These are phyloP conservation scores for Pseudogymnoascus sp. DNA, from an alignment of 2,329 filamentous ascomycete species.

Conservation along the genomic window DNA sequence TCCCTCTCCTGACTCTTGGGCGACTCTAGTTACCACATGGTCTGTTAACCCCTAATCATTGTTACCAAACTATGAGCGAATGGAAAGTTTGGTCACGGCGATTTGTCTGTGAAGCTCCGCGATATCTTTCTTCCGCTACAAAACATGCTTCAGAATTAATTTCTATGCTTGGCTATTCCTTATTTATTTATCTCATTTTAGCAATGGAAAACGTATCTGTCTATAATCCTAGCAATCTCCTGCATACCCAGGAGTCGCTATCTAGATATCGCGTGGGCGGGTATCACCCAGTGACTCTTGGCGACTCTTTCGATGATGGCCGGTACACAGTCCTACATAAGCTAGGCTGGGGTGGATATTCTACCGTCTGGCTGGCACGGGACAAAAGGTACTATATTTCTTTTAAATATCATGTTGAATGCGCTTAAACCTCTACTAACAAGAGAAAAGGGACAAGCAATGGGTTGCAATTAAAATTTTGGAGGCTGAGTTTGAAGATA, in stretches of 20 bases:
- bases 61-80: too few species aligned
- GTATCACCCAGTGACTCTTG: constrained; percentile 35
- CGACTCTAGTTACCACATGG: too few species aligned
- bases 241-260: constrained; percentile 23
- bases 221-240: constrained; percentile 21
- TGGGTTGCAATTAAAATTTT: constrained; percentile 15
- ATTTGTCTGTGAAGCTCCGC: too few species aligned
- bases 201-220: constrained; percentile 20
- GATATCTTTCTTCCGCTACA: too few species aligned
- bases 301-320: constrained; percentile 33
- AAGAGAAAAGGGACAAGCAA: background rate
- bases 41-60: too few species aligned
- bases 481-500: background rate
- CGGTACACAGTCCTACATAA: constrained; percentile 38
- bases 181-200: background rate
- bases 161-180: too few species aligned
- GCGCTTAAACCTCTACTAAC: background rate
- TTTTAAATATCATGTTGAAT: background rate
- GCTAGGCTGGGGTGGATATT: constrained; percentile 36
- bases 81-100: too few species aligned
- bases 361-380: constrained; percentile 38
- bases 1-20: too few species aligned
- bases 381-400: constrained; percentile 19
- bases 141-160: too few species aligned
- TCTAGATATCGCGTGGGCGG: constrained; percentile 30